Conservation (phyloP, 495 filamentous ascomycete species). For the Schizothecium vesticola region DNA sequence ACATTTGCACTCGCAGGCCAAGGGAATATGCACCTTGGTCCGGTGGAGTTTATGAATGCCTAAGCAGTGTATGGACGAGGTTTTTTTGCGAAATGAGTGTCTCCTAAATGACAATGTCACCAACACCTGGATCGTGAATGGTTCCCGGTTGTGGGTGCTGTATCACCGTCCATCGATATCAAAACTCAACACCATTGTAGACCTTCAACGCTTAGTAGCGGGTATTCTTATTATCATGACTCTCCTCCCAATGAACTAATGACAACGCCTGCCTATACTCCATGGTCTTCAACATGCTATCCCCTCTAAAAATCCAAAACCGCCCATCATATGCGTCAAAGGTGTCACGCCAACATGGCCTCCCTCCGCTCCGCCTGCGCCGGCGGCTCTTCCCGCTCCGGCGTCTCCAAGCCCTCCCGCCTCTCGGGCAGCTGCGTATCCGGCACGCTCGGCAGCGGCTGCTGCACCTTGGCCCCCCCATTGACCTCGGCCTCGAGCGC, state of each 20-base stretch:
- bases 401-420: slow-evolving; percentile 14
- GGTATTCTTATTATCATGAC: background rate
- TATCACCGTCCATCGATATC: background rate
- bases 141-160: too few species aligned
- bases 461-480: slow-evolving; percentile 7
- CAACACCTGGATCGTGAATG: too few species aligned
- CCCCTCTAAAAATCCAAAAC: background rate
- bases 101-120: too few species aligned
- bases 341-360: slow-evolving; percentile 41
- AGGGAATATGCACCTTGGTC: background rate
- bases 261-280: background rate
- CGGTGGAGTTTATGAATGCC: background rate
- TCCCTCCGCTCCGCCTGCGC: slow-evolving; percentile 31
- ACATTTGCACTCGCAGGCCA: background rate
- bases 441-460: slow-evolving; percentile 57
- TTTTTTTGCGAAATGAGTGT: too few species aligned
- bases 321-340: background rate
- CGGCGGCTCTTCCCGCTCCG: slow-evolving; percentile 23
- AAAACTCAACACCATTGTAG: background rate
- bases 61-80: background rate
- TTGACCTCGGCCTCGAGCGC: slow-evolving; percentile 64
- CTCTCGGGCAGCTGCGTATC: slow-evolving; percentile 34
- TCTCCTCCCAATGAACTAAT: background rate
- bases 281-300: background rate
- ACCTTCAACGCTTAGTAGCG: background rate